Evolutionary conservation across 164 flowering plant genomes (phyloP).

Genomic region (Warburgia ugandensis): DNA sequence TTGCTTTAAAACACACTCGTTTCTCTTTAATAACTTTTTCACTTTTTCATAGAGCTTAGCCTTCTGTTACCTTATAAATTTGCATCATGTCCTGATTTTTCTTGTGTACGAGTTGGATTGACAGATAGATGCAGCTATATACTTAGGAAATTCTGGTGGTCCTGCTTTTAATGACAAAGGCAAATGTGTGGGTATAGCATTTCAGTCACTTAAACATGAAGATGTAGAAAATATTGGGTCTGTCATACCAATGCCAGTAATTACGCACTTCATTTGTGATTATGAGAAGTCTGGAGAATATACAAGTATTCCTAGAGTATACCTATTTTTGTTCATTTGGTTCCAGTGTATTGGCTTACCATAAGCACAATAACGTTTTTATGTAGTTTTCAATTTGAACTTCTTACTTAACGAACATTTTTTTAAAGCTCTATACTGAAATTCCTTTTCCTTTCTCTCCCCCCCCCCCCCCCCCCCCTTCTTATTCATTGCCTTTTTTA

Average conservation of each 20-base stretch:
- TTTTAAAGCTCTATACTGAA: too few relatives aligned
- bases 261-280: slow-evolving; percentile 83
- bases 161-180: slow-evolving; percentile 96
- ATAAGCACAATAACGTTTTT: background rate
- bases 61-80: too few relatives aligned
- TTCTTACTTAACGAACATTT: too few relatives aligned
- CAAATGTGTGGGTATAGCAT: slow-evolving; percentile 94
- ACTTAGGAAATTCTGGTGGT: slow-evolving; percentile 98
- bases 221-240: slow-evolving; percentile 97
- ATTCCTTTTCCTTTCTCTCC: too few relatives aligned
- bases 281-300: slow-evolving; percentile 88
- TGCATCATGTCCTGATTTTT: slow-evolving; percentile 7
- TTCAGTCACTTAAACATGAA: slow-evolving; percentile 96
- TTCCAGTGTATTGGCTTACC: background rate
- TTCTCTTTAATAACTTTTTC: too few relatives aligned
- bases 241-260: slow-evolving; percentile 98
- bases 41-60: too few relatives aligned
- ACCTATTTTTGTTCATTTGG: background rate
- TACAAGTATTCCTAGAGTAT: slow-evolving; percentile 49
- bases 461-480: too few relatives aligned
- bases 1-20: too few relatives aligned
- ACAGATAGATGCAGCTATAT: slow-evolving; percentile 99
- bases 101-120: slow-evolving; percentile 14
- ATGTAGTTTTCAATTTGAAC: background rate
- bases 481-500: too few relatives aligned